Conservation (phyloP, 441 rosid genomes). For the Aleurites moluccanus region DNA sequence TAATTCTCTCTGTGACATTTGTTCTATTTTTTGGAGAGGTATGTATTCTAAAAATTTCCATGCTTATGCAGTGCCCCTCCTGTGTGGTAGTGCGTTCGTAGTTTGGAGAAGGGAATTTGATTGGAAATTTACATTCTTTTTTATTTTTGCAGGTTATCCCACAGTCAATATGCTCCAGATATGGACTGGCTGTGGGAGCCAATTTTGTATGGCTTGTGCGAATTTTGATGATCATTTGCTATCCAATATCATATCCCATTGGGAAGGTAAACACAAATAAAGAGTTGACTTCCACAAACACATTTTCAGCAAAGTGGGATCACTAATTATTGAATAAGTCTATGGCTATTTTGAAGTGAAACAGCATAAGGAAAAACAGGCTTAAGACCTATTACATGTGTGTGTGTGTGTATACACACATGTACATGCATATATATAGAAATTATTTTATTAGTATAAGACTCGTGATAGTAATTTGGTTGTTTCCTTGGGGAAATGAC, state of each 20-base stretch:
- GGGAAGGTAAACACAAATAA: conserved; percentile 60
- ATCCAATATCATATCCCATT: conserved; percentile 91
- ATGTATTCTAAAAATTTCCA: conserved; percentile 16
- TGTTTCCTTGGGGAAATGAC: not conserved
- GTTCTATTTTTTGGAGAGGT: conserved; percentile 96
- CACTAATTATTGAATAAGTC: not conserved
- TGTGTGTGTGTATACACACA: not conserved
- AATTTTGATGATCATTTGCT: conserved; percentile 82
- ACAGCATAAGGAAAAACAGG: not conserved
- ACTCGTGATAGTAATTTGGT: not conserved
- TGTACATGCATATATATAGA: not conserved
- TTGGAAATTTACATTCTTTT: conserved; percentile 19
- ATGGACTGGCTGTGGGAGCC: conserved; percentile 96
- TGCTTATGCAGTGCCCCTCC: not conserved
- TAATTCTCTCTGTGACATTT: conserved; percentile 84
- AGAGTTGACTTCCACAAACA: not conserved
- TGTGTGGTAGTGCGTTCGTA: not conserved
- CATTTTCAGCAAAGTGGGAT: not conserved
- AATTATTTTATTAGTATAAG: not conserved
- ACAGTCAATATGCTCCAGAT: conserved; percentile 89
- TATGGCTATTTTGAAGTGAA: not conserved
- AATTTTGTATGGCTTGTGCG: conserved; percentile 85
- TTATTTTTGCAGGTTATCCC: conserved; percentile 97
- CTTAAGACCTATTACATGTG: not conserved
- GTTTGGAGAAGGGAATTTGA: not conserved